These are phyloP conservation scores for Phycomyces nitens DNA, from an alignment of 192 early-diverging fungal species.

Conservation along the genomic window DNA sequence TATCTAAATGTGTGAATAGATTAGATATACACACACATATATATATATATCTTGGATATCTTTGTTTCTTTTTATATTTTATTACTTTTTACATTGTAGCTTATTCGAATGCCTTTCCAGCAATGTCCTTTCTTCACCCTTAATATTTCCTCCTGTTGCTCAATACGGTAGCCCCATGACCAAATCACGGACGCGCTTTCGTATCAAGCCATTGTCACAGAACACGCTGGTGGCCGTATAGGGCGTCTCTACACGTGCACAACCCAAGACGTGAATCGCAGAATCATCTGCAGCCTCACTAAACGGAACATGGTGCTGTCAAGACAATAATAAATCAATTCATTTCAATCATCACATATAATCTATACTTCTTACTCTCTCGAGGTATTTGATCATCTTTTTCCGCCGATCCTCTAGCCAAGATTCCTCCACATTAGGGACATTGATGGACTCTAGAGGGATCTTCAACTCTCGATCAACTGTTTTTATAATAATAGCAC, in stretches of 20 bases:
- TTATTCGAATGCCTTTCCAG: too few relatives aligned
- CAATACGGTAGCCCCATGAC: slow-evolving; percentile 23
- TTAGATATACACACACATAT: not conserved
- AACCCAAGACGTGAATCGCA: slow-evolving; percentile 38
- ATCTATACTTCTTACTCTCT: too few relatives aligned
- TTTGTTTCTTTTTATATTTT: slow-evolving; percentile 6
- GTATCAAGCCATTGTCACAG: slow-evolving; percentile 43
- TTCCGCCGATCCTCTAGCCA: too few relatives aligned
- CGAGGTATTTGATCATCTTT: too few relatives aligned
- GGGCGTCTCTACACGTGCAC: slow-evolving; percentile 42
- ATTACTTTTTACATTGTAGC: not conserved
- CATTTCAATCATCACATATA: too few relatives aligned
- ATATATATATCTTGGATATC: not conserved
- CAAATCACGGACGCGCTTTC: slow-evolving; percentile 43
- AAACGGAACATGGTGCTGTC: slow-evolving; percentile 44
- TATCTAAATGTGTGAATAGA: not conserved
- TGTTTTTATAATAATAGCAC: too few relatives aligned
- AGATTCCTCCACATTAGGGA: too few relatives aligned
- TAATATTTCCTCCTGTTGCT: not conserved
- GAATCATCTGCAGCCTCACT: slow-evolving; percentile 30
- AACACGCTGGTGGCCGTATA: slow-evolving; percentile 39
- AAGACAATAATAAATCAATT: too few relatives aligned
- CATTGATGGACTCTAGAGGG: too few relatives aligned
- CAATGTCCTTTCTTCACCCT: slow-evolving; percentile 1
- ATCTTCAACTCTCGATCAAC: too few relatives aligned